Conservation (phyloP, 1,284 basidiomycete genomes). For the Cryptococcus depauperatus region DNA sequence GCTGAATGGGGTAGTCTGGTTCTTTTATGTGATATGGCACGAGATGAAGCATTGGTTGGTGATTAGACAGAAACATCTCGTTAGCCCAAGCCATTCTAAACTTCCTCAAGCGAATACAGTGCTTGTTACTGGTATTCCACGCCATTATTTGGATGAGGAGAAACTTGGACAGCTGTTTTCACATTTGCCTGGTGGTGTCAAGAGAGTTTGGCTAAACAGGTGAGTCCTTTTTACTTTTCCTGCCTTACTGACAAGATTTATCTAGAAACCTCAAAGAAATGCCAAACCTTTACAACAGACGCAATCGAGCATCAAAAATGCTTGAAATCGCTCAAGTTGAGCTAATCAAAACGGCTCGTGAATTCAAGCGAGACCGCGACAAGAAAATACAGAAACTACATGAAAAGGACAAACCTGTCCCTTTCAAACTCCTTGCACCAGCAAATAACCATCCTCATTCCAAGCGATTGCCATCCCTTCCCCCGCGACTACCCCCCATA, state of each 20-base stretch:
- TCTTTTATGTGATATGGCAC: constrained; percentile 58
- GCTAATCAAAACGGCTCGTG: constrained; percentile 53
- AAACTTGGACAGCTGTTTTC: constrained; percentile 57
- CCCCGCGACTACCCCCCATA: neutral
- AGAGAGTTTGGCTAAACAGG: constrained; percentile 64
- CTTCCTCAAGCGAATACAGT: constrained; percentile 66
- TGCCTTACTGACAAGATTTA: neutral
- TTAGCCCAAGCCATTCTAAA: constrained; percentile 54
- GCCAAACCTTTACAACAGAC: constrained; percentile 56
- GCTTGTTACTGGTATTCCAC: constrained; percentile 63
- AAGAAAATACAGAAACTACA: constrained; percentile 21
- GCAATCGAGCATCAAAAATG: constrained; percentile 53
- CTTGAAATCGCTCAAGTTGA: constrained; percentile 58
- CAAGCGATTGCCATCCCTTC: neutral
- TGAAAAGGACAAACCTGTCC: constrained; percentile 31
- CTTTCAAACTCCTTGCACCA: constrained; percentile 22
- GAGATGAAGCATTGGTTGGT: constrained; percentile 60
- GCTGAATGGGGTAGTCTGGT: constrained; percentile 50
- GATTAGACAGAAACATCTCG: constrained; percentile 61
- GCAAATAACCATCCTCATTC: constrained; percentile 22
- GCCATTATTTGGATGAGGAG: constrained; percentile 54
- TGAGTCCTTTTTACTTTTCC: constrained; percentile 34
- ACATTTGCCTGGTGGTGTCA: constrained; percentile 65
- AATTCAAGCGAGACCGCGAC: constrained; percentile 28
- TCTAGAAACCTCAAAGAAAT: constrained; percentile 52